Base-by-base conservation (phyloP, 2,329 filamentous ascomycete genomes). In the Zymoseptoria tritici region DNA sequence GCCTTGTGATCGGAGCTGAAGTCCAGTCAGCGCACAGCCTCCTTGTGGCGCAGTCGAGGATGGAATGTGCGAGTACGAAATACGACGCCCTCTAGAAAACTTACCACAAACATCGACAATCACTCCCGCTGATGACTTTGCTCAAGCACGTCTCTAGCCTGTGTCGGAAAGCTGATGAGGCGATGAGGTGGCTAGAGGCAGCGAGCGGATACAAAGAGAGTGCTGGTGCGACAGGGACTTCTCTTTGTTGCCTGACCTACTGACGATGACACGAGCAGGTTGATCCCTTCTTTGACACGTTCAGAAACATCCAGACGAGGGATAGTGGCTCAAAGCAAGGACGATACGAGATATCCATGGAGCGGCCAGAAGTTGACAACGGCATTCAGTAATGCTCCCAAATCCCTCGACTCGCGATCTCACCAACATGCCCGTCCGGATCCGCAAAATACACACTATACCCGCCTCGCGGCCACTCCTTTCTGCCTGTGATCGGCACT, bases 401-500 rank as follows among this genome's bases (percentile, higher is more conserved):
- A 31, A 62, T 62, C 0, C 60, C 60, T 29, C 57, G 50, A 57
- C 60, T 62, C 3, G 60, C 60, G 36, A 62, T 59, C 46, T 62
- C 60, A 11, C 60, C 60, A n/a, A 59, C 52, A 56, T 62, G 54
- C 3, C 60, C 60, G 52, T 62, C 60, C 13, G 60, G 60, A 57
- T 62, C 60, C 8, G 54, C 42, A n/a, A 62, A 62, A 42, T 62
- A 62, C 42, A 62, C 60, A 26, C 57, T 59, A 57, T 62, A 62
- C 19, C 60, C 60, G 21, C 60, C 60, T 46, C 55, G 54, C 49
- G 52, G 31, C 60, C 60, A 62, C 31, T 59, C 57, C 55, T 59
- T 62, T 19, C 53, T 59, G 5, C 60, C 60, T 7, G 54, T 57
- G 50, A 59, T 36, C 24, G 46, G 31, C 9, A 60, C 58, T 1